phyloP scores from a whole-genome alignment of 176 grass and related monocot species.

The Oryza brachyantha region DNA sequence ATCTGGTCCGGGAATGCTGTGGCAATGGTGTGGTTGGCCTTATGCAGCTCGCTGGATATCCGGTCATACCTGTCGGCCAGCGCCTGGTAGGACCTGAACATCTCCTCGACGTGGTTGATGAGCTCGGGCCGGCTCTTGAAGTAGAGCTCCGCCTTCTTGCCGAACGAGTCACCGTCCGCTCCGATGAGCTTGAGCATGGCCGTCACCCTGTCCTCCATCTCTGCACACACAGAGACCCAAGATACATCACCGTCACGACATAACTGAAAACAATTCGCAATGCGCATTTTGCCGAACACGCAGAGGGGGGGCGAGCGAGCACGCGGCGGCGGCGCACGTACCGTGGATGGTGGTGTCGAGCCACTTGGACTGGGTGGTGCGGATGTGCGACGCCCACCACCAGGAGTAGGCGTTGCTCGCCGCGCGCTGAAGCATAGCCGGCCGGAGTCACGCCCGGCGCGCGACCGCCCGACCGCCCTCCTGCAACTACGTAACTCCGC shows the following conservation, averaged over 20 bases:
- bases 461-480: not conserved
- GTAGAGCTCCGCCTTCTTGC: constrained; percentile 91
- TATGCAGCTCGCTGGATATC: constrained; percentile 80
- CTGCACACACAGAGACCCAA: constrained; percentile 27
- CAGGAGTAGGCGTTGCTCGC: constrained; percentile 92
- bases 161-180: constrained; percentile 75
- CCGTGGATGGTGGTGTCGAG: constrained; percentile 68
- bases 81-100: constrained; percentile 65
- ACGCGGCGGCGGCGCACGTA: not conserved
- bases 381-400: constrained; percentile 88
- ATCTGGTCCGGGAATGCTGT: constrained; percentile 79
- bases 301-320: not conserved
- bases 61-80: constrained; percentile 68
- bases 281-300: not conserved
- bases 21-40: constrained; percentile 95
- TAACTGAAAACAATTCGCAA: not conserved
- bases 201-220: constrained; percentile 83
- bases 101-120: constrained; percentile 81
- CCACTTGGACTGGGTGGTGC: constrained; percentile 80
- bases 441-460: constrained; percentile 13
- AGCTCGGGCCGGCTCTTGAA: constrained; percentile 83
- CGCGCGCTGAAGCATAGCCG: constrained; percentile 78
- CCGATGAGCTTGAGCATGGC: constrained; percentile 88
- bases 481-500: not conserved
- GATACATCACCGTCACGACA: not conserved